Evolutionary conservation across 2,329 filamentous ascomycete species (phyloP), one percentile per base, ranked within the genome.

Genomic region (Calcarisporium arbuscula): DNA sequence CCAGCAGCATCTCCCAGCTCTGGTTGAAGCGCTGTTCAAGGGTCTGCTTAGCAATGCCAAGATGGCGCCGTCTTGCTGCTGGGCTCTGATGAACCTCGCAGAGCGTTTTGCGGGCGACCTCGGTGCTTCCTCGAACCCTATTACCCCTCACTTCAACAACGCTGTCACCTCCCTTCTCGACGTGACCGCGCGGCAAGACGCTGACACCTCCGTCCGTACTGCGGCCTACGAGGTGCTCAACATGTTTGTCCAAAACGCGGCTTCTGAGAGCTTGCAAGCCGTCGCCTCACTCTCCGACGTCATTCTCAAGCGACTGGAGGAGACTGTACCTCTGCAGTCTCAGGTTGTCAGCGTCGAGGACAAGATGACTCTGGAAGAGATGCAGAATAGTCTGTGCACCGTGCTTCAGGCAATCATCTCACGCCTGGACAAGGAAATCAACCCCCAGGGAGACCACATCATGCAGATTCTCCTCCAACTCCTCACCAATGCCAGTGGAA

Each of bases 51-150:
- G 85, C 65, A 92, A 84, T 58, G 83, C 88, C 40, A 95, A 94
- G 76, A 98, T 98, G 81, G 92, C 90, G 20, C 81, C 87, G 36
- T 98, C 92, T 19, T 96, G 92, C 78, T 98, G 92, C 68, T 95
- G 94, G 92, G 89, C 92, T 20, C 68, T 98, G 47, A 96, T 98
- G 86, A 98, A 96, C 65, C 68, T 98, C 56, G 90, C 92, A 9
- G 92, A 98, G 57, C 83, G 89, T 42, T 98, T 96, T 57, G 85
- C 88, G 19, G 87, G 88, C 38, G 89, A 95, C 36, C 74, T 81
- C 36, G 86, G 85, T 32, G 82, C 81, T 41, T 51, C 69, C 27
- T 70, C 82, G 50, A 98, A 96, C 65, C 75, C 87, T 28, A 71
- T 98, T 32, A 94, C 89, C 3, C 79, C 82, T 43, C 87, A 95